These are phyloP conservation scores for Dactylorhiza incarnata DNA, from an alignment of 106 monocot genomes.

Conservation along the genomic window DNA sequence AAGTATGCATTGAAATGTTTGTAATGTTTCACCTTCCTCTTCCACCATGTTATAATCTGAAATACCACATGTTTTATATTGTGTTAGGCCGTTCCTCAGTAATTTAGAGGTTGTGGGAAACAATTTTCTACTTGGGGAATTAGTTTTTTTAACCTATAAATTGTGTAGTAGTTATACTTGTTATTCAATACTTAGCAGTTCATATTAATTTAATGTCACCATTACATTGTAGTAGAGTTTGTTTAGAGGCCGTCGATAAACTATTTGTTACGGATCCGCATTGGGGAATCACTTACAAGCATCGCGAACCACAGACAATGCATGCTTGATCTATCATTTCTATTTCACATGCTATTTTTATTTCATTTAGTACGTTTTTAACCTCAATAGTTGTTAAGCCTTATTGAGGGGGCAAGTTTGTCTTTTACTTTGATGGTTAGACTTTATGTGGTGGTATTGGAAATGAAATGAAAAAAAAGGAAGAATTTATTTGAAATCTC, in stretches of 20 bases:
- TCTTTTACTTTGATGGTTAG: too few species aligned
- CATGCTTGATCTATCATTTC: too few species aligned
- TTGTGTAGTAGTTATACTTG: background rate
- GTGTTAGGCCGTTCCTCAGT: background rate
- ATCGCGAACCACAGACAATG: too few species aligned
- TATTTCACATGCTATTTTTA: too few species aligned
- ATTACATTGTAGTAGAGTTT: background rate
- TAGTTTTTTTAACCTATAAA: background rate
- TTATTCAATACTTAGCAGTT: background rate
- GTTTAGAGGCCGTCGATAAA: background rate
- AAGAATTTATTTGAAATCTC: too few species aligned
- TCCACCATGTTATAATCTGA: background rate
- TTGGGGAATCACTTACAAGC: too few species aligned
- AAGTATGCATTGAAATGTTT: background rate
- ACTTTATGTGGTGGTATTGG: too few species aligned
- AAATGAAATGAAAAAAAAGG: too few species aligned
- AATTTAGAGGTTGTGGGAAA: background rate
- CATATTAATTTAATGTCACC: background rate
- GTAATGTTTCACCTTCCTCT: background rate
- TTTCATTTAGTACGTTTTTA: too few species aligned
- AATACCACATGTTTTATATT: background rate
- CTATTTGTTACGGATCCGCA: too few species aligned
- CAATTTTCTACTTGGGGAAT: background rate
- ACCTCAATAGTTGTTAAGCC: too few species aligned
- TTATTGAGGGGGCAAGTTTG: too few species aligned